Evolutionary conservation across 202 grass and related monocot genomes (phyloP), one percentile per base, ranked within the genome.

Genomic region (Setaria italica): DNA sequence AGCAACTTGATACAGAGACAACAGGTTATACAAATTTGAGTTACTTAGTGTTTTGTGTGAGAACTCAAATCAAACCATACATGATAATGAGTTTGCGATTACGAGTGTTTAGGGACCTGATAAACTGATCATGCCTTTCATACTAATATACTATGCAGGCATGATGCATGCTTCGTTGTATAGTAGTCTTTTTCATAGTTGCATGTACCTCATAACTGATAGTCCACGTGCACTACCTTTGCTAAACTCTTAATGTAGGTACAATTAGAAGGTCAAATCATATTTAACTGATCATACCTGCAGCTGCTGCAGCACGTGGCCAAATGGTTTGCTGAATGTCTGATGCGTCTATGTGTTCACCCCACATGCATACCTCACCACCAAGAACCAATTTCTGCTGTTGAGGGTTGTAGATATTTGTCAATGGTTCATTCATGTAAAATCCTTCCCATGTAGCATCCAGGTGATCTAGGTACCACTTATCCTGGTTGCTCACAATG

Each of bases 301-400:
- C 96, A 80, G 96, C 96, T 70, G 96, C 96, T 25, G 96, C 93
- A 45, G 93, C 96, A 67, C 96, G 91, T 43, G 96, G 96, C 96
- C 96, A 99, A 84, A 99, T 99, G 60, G 96, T 99, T 81, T 94
- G 96, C 76, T 99, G 84, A 77, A 99, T 95, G 88, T 99, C 93
- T 2, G 96, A 99, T 13, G 91, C 85, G 86, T 95, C 96, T 20
- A 99, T 99, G 37, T 90, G 90, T 64, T 99, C 96, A 48, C 65
- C 96, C 96, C 96, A 99, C 90, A 89, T 91, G 82, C 93, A 99
- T 43, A 99, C 96, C 85, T 98, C 96, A 34, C 96, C 96, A 42
- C 96, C 96, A 62, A 98, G 87, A 68, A 98, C 90, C 76, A 95
- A 78, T 85, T 89, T 98, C 85, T 95, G 93, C 45, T 98, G 84